Percentiles rank a stretch among this genome's conserved stretches.
These are phyloP conservation scores for Termitomyces sp. DNA, from an alignment of 768 basidiomycete species.

Conservation along the genomic window DNA sequence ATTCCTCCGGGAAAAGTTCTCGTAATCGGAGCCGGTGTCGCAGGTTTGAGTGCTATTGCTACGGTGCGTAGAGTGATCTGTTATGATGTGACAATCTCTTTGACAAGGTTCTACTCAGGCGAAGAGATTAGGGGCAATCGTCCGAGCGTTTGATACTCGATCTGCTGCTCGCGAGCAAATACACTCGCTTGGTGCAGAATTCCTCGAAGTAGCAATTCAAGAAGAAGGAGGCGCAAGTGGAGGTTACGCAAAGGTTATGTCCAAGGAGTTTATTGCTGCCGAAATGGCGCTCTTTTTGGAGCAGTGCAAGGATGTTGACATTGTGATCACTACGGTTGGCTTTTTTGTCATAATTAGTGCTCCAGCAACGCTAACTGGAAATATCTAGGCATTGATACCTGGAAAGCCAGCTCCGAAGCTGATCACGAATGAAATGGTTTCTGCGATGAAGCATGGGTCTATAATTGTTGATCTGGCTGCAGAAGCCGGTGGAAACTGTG, in stretches of 20 bases:
- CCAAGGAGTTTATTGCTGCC: constrained; percentile 82
- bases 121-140: constrained; percentile 79
- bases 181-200: constrained; percentile 86
- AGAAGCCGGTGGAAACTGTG: constrained; percentile 89
- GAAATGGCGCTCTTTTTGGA: constrained; percentile 87
- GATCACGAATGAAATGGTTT: constrained; percentile 81
- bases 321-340: constrained; percentile 76
- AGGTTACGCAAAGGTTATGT: constrained; percentile 89
- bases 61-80: constrained; percentile 42
- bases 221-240: constrained; percentile 82
- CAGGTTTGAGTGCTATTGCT: constrained; percentile 82
- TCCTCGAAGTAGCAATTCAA: constrained; percentile 73
- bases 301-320: constrained; percentile 87
- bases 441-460: constrained; percentile 90
- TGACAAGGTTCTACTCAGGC: constrained; percentile 38
- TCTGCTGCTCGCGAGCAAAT: constrained; percentile 85
- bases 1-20: constrained; percentile 85
- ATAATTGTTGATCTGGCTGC: constrained; percentile 85
- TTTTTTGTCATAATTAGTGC: neutral
- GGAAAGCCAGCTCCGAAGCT: constrained; percentile 84
- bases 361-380: neutral
- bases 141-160: constrained; percentile 84
- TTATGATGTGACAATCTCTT: neutral
- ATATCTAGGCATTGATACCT: constrained; percentile 67
- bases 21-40: constrained; percentile 86